Conservation (phyloP, 805 yeast species). For the Yarrowia sp. region DNA sequence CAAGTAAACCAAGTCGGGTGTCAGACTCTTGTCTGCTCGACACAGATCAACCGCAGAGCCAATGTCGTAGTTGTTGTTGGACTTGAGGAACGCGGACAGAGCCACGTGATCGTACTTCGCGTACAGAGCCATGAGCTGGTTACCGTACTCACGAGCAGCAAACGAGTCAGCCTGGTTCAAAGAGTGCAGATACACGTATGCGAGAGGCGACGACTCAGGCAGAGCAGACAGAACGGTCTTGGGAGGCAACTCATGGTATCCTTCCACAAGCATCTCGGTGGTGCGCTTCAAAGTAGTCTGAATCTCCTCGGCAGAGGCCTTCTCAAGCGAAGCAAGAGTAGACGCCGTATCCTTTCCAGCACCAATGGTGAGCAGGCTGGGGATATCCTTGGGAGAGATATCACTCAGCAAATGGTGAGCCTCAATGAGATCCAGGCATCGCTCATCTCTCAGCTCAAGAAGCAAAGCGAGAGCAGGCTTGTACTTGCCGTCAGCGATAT, state of each 20-base stretch:
- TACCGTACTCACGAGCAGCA: constrained; percentile 56
- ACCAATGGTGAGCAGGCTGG: constrained; percentile 10
- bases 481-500: constrained; percentile 57
- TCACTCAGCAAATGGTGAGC: constrained; percentile 57
- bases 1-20: constrained; percentile 74
- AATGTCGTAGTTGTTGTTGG: constrained; percentile 56
- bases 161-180: constrained; percentile 57
- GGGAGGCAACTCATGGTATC: constrained; percentile 65
- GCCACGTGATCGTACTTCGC: constrained; percentile 56
- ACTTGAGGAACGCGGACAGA: constrained; percentile 60
- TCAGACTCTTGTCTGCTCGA: constrained; percentile 46
- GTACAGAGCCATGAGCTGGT: constrained; percentile 62
- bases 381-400: constrained; percentile 14
- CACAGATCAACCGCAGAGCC: constrained; percentile 69
- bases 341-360: constrained; percentile 32
- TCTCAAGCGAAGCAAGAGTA: constrained; percentile 38
- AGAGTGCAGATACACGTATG: constrained; percentile 63
- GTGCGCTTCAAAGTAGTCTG: constrained; percentile 45
- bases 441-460: constrained; percentile 52
- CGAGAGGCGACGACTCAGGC: constrained; percentile 38
- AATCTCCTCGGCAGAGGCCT: constrained; percentile 46
- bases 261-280: constrained; percentile 56
- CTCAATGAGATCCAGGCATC: constrained; percentile 57
- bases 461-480: constrained; percentile 63
- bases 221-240: constrained; percentile 44